Conservation (phyloP, 2,329 filamentous ascomycete genomes). For the Cucurbitaria berberidis region DNA sequence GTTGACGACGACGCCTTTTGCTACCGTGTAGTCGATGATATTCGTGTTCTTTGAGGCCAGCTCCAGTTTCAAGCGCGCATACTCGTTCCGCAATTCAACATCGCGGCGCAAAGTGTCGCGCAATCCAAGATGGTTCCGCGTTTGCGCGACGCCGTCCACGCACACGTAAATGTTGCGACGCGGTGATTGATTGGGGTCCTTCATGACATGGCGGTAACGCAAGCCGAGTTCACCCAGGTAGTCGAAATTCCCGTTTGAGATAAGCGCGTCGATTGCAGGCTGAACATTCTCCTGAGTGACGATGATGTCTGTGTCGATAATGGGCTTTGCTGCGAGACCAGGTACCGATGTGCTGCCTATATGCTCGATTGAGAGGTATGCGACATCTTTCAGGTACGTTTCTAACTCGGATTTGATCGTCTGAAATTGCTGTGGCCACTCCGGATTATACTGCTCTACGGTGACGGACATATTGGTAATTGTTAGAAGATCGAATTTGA, state of each 20-base stretch:
- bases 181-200: constrained; percentile 36
- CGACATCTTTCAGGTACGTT: constrained; percentile 17
- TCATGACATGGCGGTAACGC: constrained; percentile 43
- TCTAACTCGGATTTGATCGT: constrained; percentile 25
- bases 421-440: constrained; percentile 38
- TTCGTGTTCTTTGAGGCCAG: constrained; percentile 25
- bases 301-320: constrained; percentile 48
- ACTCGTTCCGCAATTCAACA: constrained; percentile 38
- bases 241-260: constrained; percentile 37
- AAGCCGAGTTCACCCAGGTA: constrained; percentile 48
- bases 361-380: constrained; percentile 42
- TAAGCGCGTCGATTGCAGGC: constrained; percentile 38
- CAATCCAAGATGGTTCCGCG: constrained; percentile 49
- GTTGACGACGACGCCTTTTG: constrained; percentile 24
- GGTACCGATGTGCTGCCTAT: constrained; percentile 49
- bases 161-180: constrained; percentile 48
- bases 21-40: constrained; percentile 30
- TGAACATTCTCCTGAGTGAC: constrained; percentile 32
- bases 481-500: not conserved
- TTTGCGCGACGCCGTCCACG: constrained; percentile 40
- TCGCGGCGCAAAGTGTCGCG: constrained; percentile 45
- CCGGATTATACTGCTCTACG: constrained; percentile 35
- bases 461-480: constrained; percentile 25
- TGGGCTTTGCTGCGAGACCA: constrained; percentile 44
- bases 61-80: constrained; percentile 28